Evolutionary conservation across 2,329 filamentous ascomycete genomes (phyloP).

Genomic region (Rosellinia necatrix): DNA sequence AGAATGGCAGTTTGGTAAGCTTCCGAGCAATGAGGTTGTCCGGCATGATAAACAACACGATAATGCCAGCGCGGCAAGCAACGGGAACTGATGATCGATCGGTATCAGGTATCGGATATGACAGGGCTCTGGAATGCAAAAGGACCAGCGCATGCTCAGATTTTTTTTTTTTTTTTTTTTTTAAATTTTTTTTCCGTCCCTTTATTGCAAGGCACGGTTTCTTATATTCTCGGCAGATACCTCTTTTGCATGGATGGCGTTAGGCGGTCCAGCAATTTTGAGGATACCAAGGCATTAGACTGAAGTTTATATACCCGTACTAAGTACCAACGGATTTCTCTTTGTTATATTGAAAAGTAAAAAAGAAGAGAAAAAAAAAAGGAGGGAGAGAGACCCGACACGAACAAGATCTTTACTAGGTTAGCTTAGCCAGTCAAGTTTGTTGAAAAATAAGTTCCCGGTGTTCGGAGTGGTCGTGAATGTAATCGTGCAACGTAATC

Average conservation of each 20-base stretch:
- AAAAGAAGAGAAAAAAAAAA: no score
- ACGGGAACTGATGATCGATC: conserved; percentile 11
- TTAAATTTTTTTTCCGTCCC: not conserved
- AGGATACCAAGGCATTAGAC: conserved; percentile 10
- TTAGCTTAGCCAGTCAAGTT: no score
- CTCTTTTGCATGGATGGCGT: conserved; percentile 16
- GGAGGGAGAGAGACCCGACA: no score
- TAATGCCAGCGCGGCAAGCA: not conserved
- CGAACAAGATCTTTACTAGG: no score
- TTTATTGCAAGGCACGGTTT: not conserved
- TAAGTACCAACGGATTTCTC: conserved; percentile 4
- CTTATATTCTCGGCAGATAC: not conserved
- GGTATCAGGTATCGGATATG: not conserved
- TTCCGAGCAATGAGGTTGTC: conserved; percentile 40
- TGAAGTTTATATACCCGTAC: conserved; percentile 22
- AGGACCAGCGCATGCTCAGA: not conserved
- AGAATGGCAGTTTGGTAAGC: conserved; percentile 70
- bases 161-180: not conserved
- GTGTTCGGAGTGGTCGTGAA: no score
- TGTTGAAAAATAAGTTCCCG: no score
- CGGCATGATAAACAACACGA: conserved; percentile 24
- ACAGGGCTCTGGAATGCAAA: not conserved
- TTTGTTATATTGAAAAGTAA: not conserved
- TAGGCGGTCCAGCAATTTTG: not conserved
- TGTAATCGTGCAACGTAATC: no score